Evolutionary conservation across 148 eudicot species (phyloP).

Genomic region (Spergularia marina): DNA sequence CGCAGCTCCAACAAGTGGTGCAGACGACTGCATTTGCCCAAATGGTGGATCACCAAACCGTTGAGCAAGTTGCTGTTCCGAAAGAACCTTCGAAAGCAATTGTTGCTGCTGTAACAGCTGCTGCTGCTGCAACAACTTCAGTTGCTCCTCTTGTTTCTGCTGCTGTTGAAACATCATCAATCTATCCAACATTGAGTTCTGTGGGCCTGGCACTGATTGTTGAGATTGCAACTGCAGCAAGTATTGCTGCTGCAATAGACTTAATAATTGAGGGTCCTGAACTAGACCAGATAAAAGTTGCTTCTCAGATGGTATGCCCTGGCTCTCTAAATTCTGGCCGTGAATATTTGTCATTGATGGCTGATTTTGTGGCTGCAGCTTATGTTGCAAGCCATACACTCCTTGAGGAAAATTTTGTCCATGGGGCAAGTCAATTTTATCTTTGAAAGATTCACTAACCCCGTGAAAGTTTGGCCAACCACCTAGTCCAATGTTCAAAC

Average conservation of each 20-base stretch:
- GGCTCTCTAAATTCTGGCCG: conserved; percentile 46
- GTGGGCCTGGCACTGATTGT: conserved; percentile 50
- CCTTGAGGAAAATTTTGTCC: conserved; percentile 54
- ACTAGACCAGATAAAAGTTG: conserved; percentile 60
- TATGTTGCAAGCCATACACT: conserved; percentile 52
- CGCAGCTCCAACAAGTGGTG: conserved; percentile 41
- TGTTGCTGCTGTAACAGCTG: conserved; percentile 66
- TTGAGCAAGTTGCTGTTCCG: conserved; percentile 59
- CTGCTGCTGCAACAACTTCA: conserved; percentile 52
- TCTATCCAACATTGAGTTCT: conserved; percentile 65
- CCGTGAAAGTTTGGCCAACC: conserved; percentile 71
- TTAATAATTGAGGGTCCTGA: conserved; percentile 73
- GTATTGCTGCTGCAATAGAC: conserved; percentile 81
- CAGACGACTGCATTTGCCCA: conserved; percentile 51
- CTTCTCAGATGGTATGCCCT: conserved; percentile 49
- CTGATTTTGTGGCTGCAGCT: conserved; percentile 57
- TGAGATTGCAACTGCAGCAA: conserved; percentile 73
- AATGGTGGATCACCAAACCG: conserved; percentile 45
- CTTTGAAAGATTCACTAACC: conserved; percentile 49
- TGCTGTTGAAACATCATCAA: conserved; percentile 75
- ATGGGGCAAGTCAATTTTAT: conserved; percentile 54
- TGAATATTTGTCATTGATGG: conserved; percentile 43
- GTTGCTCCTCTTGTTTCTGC: conserved; percentile 84
- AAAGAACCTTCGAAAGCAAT: conserved; percentile 67
- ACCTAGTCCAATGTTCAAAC: conserved; percentile 40